A percentile compares a stretch with the other conserved stretches of the same genome.
Conservation (phyloP, 169 alveolate species). For the Cytauxzoon felis region DNA sequence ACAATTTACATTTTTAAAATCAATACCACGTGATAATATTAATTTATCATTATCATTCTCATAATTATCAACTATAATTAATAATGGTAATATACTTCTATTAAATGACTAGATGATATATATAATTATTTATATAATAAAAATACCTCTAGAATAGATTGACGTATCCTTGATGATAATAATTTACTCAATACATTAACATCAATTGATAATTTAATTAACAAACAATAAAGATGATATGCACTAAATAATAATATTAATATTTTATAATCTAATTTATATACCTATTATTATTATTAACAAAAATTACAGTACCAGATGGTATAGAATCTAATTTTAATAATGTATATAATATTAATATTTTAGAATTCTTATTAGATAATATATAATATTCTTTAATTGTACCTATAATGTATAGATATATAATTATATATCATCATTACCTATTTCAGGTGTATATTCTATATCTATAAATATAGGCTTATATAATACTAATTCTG, state of each 20-base stretch:
- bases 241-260: conserved; percentile 20
- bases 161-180: conserved; percentile 44
- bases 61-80: conserved; percentile 32
- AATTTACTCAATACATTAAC: conserved; percentile 27
- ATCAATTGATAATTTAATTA: conserved; percentile 46
- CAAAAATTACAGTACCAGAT: conserved; percentile 29
- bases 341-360: conserved; percentile 20
- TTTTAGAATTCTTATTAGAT: conserved; percentile 23
- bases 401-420: no score
- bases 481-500: conserved; percentile 43
- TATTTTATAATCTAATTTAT: not conserved
- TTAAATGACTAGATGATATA: conserved; percentile 15
- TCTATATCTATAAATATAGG: conserved; percentile 43
- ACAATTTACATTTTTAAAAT: conserved; percentile 91
- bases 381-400: conserved; percentile 39
- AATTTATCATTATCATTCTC: conserved; percentile 71
- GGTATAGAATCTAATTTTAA: conserved; percentile 53
- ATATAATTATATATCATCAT: no score
- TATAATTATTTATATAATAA: not conserved
- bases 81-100: conserved; percentile 36
- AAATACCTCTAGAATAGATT: conserved; percentile 29
- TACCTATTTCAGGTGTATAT: conserved; percentile 14
- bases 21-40: conserved; percentile 93
- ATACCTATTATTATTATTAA: conserved; percentile 32
- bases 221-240: conserved; percentile 31